These are phyloP conservation scores for Tetracentron sinense DNA, from an alignment of 164 flowering plant species.

Conservation along the genomic window DNA sequence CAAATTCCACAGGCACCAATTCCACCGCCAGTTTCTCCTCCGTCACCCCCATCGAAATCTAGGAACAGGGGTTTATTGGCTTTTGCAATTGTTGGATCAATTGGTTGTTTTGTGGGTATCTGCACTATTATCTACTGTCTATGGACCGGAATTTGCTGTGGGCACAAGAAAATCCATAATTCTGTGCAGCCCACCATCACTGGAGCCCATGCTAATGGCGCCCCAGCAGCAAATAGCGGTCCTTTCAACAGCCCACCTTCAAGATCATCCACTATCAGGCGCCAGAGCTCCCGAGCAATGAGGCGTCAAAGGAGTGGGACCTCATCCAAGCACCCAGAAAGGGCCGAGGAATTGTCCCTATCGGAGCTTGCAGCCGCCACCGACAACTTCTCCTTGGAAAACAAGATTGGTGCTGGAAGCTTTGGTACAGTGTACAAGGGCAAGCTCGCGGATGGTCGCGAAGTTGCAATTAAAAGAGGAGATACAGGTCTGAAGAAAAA, in stretches of 20 bases:
- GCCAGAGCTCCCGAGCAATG: constrained; percentile 69
- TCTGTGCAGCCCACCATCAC: background rate
- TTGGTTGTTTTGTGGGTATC: constrained; percentile 57
- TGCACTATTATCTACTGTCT: constrained; percentile 55
- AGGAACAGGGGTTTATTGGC: background rate
- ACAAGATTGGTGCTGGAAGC: constrained; percentile 89
- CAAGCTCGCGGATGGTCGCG: constrained; percentile 61
- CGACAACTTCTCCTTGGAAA: constrained; percentile 54
- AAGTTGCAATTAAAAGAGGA: constrained; percentile 91
- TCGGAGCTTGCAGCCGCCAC: constrained; percentile 75
- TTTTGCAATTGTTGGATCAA: constrained; percentile 59
- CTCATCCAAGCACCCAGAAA: constrained; percentile 68
- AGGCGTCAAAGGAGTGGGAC: constrained; percentile 92
- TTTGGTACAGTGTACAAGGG: constrained; percentile 85
- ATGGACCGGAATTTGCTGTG: constrained; percentile 71
- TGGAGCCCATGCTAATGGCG: too few relatives aligned
- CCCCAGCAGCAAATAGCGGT: too few relatives aligned
- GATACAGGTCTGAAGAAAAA: constrained; percentile 44
- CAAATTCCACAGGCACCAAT: background rate
- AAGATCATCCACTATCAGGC: constrained; percentile 61
- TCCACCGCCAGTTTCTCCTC: background rate
- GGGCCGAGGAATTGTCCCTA: constrained; percentile 74
- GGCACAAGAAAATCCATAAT: constrained; percentile 76
- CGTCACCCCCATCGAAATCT: background rate
- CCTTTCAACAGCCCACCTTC: constrained; percentile 36